These are phyloP conservation scores for Globisporangium paroecandrum DNA, from an alignment of 352 stramenopile species.

Conservation along the genomic window DNA sequence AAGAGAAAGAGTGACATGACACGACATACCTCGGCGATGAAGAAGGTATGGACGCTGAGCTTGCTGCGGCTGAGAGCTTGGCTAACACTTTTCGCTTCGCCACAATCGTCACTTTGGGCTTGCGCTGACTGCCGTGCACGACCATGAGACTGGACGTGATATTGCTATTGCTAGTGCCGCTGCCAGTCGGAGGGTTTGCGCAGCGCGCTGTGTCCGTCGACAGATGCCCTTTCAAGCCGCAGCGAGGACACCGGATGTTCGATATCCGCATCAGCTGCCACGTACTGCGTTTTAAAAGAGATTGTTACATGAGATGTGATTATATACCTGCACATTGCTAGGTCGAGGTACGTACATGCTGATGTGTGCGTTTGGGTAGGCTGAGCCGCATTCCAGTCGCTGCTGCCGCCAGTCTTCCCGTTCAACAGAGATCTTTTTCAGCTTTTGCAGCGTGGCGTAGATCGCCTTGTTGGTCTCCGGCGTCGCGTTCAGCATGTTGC, in stretches of 20 bases:
- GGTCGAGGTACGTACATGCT: slow-evolving; percentile 46
- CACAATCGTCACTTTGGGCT: neutral
- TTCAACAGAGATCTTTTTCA: slow-evolving; percentile 46
- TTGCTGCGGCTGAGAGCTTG: slow-evolving; percentile 2
- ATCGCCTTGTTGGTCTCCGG: slow-evolving; percentile 40
- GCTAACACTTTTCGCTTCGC: slow-evolving; percentile 3
- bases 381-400: slow-evolving; percentile 60
- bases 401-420: slow-evolving; percentile 73
- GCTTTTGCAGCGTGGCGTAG: slow-evolving; percentile 33
- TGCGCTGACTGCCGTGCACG: slow-evolving; percentile 10
- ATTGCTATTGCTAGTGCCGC: slow-evolving; percentile 5
- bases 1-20: neutral
- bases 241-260: slow-evolving; percentile 54
- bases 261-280: slow-evolving; percentile 79
- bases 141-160: slow-evolving; percentile 1
- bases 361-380: slow-evolving; percentile 66
- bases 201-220: slow-evolving; percentile 47
- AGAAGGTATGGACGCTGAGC: neutral
- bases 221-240: slow-evolving; percentile 52
- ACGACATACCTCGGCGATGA: neutral
- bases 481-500: slow-evolving; percentile 45
- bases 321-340: neutral
- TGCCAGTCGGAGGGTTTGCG: slow-evolving; percentile 17
- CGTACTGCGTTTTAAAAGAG: slow-evolving; percentile 31
- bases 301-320: neutral